Evolutionary conservation across 164 flowering plant species (phyloP), one percentile per base, ranked within the genome.

Genomic region (Vitis rotundifolia): DNA sequence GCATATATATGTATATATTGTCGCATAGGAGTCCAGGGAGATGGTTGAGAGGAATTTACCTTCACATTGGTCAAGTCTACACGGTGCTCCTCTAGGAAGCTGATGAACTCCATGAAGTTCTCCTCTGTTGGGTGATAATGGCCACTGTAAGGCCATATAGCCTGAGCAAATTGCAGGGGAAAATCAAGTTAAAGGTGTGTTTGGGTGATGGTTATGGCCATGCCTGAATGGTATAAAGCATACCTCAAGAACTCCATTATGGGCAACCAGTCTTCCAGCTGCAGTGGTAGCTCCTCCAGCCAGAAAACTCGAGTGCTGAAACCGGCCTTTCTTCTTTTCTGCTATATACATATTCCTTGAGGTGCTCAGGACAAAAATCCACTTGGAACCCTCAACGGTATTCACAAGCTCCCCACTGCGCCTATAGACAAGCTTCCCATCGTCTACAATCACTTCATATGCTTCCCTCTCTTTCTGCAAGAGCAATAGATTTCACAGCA

Each of bases 251-350:
- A 80, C 69, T 11, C 97, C 97, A 67, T 73, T n/a, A 16, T 74
- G 86, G 13, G 83, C 89, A 15, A 88, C 87, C 63, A 92, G 68
- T 82, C 96, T 82, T 22, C 95, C 97, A 13, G 95, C 84, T 2
- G 97, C 85, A 3, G 82, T 86, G 49, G 84, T 85, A 16, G 91
- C 96, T 4, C 82, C 97, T 0, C 97, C 95, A 11, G 97, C 66
- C 1, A 92, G 80, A 72, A 92, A 92, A 79, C 94, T 90, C 0
- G 97, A 90, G 74, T 92, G 97, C 64, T 92, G 95, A 68, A 92
- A 92, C 3, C 29, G 52, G 26, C 97, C 96, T 75, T 90, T 92
- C 74, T 79, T 80, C 83, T 92, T 90, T 84, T 83, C 70, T 11
- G 89, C 97, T 19, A 88, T 85, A 53, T 92, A 92, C 53, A 92